phyloP scores from a whole-genome alignment of 2,329 filamentous ascomycete genomes.

The Calonectria hawksworthii region DNA sequence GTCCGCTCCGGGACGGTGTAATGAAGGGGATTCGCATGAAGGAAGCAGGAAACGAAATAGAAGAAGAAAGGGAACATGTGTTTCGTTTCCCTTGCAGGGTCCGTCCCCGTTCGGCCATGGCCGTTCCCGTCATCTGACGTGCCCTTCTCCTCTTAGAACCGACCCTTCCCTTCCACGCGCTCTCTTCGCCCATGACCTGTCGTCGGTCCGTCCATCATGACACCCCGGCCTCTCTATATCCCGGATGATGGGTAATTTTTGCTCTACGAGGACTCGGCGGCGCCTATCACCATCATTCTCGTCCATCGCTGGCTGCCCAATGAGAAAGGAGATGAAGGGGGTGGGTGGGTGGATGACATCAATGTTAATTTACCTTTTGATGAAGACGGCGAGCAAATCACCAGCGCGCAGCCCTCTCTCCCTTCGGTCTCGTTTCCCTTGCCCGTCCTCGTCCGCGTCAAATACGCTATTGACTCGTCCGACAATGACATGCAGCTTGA shows the following conservation, averaged over 20 bases:
- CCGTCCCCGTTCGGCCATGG: background rate
- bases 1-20: background rate
- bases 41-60: background rate
- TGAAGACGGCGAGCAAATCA: conserved; percentile 17
- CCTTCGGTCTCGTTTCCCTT: background rate
- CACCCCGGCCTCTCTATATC: conserved; percentile 9
- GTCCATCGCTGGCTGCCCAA: conserved; percentile 24
- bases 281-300: conserved; percentile 40
- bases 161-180: background rate
- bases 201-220: background rate
- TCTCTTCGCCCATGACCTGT: conserved; percentile 3
- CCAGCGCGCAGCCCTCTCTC: background rate
- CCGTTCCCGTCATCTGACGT: conserved; percentile 21
- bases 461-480: conserved; percentile 9
- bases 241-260: conserved; percentile 26
- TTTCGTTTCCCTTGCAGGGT: conserved; percentile 23
- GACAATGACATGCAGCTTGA: conserved; percentile 7
- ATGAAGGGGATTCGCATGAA: conserved; percentile 2
- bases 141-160: background rate
- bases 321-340: conserved; percentile 36
- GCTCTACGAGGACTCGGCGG: conserved; percentile 37
- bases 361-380: conserved; percentile 44
- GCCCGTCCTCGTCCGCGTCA: background rate
- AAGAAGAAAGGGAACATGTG: background rate
- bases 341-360: conserved; percentile 45